Conservation (phyloP, 2,329 filamentous ascomycete species). For the Botrytis squamosa region DNA sequence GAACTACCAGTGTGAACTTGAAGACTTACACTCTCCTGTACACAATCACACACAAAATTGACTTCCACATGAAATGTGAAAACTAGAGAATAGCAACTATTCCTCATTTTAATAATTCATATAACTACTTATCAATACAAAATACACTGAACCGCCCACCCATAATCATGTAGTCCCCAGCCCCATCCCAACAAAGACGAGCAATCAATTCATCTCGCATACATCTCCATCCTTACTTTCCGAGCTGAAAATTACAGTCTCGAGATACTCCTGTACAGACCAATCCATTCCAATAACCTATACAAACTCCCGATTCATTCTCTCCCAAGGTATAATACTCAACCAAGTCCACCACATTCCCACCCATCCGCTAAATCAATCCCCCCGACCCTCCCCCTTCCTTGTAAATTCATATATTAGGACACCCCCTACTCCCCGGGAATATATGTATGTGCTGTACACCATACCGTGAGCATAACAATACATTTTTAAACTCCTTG, state of each 20-base stretch:
- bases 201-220: not conserved
- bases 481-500: slow-evolving; percentile 10
- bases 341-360: not conserved
- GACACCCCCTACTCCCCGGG: not conserved
- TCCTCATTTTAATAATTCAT: not conserved
- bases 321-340: not conserved
- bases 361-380: not conserved
- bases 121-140: not conserved
- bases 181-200: not conserved
- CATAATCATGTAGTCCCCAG: not conserved
- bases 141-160: not conserved
- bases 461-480: not conserved
- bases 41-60: not conserved
- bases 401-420: not conserved
- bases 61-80: not conserved
- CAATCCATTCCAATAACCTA: not conserved
- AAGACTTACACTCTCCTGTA: not conserved
- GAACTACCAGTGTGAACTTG: not conserved
- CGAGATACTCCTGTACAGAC: not conserved
- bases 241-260: not conserved
- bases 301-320: not conserved
- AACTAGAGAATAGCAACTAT: not conserved
- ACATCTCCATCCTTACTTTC: not conserved
- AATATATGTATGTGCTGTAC: not conserved
- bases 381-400: not conserved